A percentile compares a stretch with the other conserved stretches of the same genome.
Conservation (phyloP, 345 rosid genomes). For the Bretschneidera sinensis region DNA sequence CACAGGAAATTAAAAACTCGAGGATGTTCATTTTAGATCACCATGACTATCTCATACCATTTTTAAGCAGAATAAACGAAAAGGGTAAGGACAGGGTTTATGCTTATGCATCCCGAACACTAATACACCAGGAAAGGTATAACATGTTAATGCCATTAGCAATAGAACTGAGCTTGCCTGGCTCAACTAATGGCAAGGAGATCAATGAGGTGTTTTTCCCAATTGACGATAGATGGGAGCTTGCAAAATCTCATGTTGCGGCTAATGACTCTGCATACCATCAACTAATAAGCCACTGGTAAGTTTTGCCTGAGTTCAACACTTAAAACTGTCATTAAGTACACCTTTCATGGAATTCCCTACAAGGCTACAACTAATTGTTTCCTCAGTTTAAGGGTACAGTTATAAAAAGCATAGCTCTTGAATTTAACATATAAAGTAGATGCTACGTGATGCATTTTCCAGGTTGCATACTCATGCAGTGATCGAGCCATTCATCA, state of each 20-base stretch:
- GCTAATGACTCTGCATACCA: constrained; percentile 64
- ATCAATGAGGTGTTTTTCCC: constrained; percentile 29
- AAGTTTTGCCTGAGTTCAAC: constrained; percentile 7
- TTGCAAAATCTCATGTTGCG: constrained; percentile 58
- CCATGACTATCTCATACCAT: constrained; percentile 58
- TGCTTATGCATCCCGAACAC: constrained; percentile 54
- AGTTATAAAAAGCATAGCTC: too few relatives aligned
- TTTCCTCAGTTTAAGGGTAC: too few relatives aligned
- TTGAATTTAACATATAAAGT: too few relatives aligned
- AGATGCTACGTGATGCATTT: constrained; percentile 3
- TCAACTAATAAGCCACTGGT: constrained; percentile 57
- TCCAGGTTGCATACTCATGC: constrained; percentile 67
- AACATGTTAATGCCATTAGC: constrained; percentile 50
- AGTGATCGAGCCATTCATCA: constrained; percentile 58
- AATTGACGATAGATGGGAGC: constrained; percentile 49
- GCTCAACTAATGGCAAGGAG: neutral
- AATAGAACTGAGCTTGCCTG: constrained; percentile 40
- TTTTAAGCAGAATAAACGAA: constrained; percentile 33
- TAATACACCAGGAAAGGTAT: constrained; percentile 19
- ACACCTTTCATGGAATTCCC: neutral
- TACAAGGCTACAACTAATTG: too few relatives aligned
- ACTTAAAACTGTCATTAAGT: neutral
- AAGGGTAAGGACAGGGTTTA: constrained; percentile 15
- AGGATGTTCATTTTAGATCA: constrained; percentile 55
- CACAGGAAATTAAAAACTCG: constrained; percentile 42